Evolutionary conservation across 148 eudicot species (phyloP), one percentile per base, ranked within the genome.

Genomic region (Rheum nobile): DNA sequence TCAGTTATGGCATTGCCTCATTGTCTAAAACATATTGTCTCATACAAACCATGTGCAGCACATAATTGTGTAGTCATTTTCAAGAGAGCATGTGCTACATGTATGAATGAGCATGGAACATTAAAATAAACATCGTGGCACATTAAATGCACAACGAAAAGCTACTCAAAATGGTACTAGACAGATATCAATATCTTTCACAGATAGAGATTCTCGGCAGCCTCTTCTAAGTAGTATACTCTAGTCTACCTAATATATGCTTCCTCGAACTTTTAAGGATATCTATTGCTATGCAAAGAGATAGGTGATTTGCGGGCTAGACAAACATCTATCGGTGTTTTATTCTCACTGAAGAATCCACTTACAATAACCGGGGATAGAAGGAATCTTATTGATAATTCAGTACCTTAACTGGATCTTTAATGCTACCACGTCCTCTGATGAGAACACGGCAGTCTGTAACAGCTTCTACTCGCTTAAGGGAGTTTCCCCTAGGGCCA

Each of bases 401-500:
- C 39, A 65, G 21, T 82, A 96, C 99, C 93, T 89, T 90, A 54
- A 76, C 76, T 73, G 99, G 97, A 85, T 96, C 99, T 82, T 96
- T 96, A 77, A 96, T 92, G 86, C 97, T 90, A 71, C 99, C 99
- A 75, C 96, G 94, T 34, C 99, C 99, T 84, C 99, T 84, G 75
- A 96, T 96, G 42, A 92, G 91, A 76, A 96, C 96, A 79, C 99
- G 99, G 54, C 99, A 96, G 12, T 88, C 97, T 9, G 97, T 96
- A 72, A 79, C 87, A 76, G 96, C 94, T 85, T 96, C 99, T 21
- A 96, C 97, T 72, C 96, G 88, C 82, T 92, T 96, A 76, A 96
- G 86, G 72, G 99, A 96, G 88, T 96, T 91, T 47, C 99, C 99
- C 79, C 99, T 88, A 7, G 99, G 99, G 41, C 99, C 99, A 77